These are phyloP conservation scores for Coemansia furcata DNA, from an alignment of 192 early-diverging fungal species.

Conservation along the genomic window DNA sequence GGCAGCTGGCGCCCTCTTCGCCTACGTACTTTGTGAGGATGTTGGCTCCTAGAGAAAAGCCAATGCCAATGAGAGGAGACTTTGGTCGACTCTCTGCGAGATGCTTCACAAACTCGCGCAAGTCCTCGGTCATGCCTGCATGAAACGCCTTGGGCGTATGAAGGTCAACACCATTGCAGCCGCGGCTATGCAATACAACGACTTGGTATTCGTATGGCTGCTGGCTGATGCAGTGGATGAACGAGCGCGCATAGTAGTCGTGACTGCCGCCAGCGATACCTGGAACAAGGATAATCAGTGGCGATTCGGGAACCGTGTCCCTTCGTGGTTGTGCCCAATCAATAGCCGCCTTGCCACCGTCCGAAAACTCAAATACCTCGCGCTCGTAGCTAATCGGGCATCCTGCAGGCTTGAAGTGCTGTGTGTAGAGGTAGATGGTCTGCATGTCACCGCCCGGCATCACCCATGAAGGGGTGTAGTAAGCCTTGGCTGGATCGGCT, in stretches of 20 bases:
- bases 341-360: constrained; percentile 41
- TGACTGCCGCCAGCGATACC: constrained; percentile 45
- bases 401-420: constrained; percentile 49
- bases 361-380: constrained; percentile 47
- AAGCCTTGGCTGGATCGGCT: constrained; percentile 51
- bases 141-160: constrained; percentile 76
- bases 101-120: constrained; percentile 42
- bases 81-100: constrained; percentile 53
- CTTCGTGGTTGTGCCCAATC: constrained; percentile 43
- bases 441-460: constrained; percentile 78
- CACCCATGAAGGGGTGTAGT: constrained; percentile 67
- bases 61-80: constrained; percentile 76
- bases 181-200: constrained; percentile 86
- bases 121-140: constrained; percentile 80
- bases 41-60: constrained; percentile 92
- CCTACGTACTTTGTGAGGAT: constrained; percentile 90
- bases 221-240: constrained; percentile 33
- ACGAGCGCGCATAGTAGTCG: constrained; percentile 50
- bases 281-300: constrained; percentile 38
- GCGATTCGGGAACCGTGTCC: constrained; percentile 10
- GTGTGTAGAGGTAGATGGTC: constrained; percentile 58
- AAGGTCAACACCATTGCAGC: constrained; percentile 76
- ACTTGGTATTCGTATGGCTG: constrained; percentile 63
- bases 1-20: constrained; percentile 71
- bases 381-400: constrained; percentile 44